Percentiles rank a stretch among this genome's conserved stretches.
phyloP scores from a whole-genome alignment of 495 filamentous ascomycete genomes.

The Xylaria acuta region DNA sequence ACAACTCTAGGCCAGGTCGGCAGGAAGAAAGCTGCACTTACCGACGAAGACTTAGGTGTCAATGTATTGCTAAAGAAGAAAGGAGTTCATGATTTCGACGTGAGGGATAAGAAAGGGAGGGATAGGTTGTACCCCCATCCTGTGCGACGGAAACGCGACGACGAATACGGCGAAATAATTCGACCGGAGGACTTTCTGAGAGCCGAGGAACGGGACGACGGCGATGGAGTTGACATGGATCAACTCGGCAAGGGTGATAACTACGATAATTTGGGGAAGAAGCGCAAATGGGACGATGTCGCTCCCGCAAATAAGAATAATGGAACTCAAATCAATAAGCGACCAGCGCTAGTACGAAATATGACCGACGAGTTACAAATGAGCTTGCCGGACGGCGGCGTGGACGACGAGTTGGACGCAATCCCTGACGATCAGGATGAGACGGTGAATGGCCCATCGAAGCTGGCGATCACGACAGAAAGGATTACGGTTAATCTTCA shows the following conservation, averaged over 20 bases:
- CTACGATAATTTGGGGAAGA: slow-evolving; percentile 81
- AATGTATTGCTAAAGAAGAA: slow-evolving; percentile 89
- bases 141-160: slow-evolving; percentile 75
- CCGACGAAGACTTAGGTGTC: slow-evolving; percentile 86
- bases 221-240: slow-evolving; percentile 65
- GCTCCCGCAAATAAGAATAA: slow-evolving; percentile 49
- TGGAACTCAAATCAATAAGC: slow-evolving; percentile 45
- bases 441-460: slow-evolving; percentile 72
- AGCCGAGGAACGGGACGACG: slow-evolving; percentile 88
- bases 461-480: slow-evolving; percentile 66
- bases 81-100: slow-evolving; percentile 88
- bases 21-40: slow-evolving; percentile 79
- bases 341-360: slow-evolving; percentile 44
- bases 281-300: slow-evolving; percentile 88
- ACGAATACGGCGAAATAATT: slow-evolving; percentile 94
- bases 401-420: slow-evolving; percentile 59
- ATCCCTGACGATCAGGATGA: slow-evolving; percentile 64
- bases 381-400: slow-evolving; percentile 45
- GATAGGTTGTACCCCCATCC: slow-evolving; percentile 93
- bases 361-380: slow-evolving; percentile 51
- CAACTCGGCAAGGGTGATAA: slow-evolving; percentile 50
- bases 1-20: slow-evolving; percentile 79
- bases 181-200: slow-evolving; percentile 92
- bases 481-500: slow-evolving; percentile 70
- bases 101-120: slow-evolving; percentile 89